phyloP scores from a whole-genome alignment of 2,329 filamentous ascomycete genomes.

The Juglanconis oblonga region DNA sequence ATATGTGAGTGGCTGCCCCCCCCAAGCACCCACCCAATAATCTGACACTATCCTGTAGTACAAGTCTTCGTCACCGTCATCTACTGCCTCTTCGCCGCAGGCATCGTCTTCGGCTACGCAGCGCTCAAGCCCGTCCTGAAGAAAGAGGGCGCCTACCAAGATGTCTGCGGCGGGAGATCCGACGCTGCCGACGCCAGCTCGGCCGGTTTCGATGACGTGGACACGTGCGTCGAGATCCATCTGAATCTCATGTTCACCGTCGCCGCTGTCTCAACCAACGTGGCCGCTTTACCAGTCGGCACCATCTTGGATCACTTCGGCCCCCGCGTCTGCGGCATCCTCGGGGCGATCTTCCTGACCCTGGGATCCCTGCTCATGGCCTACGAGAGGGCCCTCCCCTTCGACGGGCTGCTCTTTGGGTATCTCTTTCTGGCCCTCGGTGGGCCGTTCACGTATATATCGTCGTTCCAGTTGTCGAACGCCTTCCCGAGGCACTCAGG shows the following conservation, averaged over 20 bases:
- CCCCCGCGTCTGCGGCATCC: constrained; percentile 70
- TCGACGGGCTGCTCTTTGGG: constrained; percentile 73
- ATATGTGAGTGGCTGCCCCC: constrained; percentile 37
- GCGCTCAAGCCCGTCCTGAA: constrained; percentile 81
- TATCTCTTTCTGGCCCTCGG: constrained; percentile 76
- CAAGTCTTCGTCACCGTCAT: constrained; percentile 36
- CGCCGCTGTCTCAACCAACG: constrained; percentile 83
- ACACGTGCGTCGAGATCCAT: constrained; percentile 54
- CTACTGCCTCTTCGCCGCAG: constrained; percentile 61
- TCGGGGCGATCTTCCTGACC: constrained; percentile 66
- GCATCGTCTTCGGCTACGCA: constrained; percentile 80
- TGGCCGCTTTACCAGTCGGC: constrained; percentile 80
- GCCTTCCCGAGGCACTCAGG: constrained; percentile 75
- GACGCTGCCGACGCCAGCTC: constrained; percentile 21
- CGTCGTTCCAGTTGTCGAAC: constrained; percentile 81
- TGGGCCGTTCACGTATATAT: constrained; percentile 78
- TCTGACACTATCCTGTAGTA: constrained; percentile 24
- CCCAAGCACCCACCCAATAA: not conserved
- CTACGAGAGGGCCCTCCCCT: constrained; percentile 59
- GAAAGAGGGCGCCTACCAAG: constrained; percentile 66
- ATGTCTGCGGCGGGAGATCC: constrained; percentile 47
- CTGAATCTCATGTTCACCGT: constrained; percentile 93
- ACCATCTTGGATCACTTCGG: constrained; percentile 81
- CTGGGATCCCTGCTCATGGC: constrained; percentile 72
- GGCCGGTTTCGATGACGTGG: constrained; percentile 21